These are phyloP conservation scores for Aspergillus funiculosus DNA, from an alignment of 495 filamentous ascomycete genomes.

Conservation along the genomic window DNA sequence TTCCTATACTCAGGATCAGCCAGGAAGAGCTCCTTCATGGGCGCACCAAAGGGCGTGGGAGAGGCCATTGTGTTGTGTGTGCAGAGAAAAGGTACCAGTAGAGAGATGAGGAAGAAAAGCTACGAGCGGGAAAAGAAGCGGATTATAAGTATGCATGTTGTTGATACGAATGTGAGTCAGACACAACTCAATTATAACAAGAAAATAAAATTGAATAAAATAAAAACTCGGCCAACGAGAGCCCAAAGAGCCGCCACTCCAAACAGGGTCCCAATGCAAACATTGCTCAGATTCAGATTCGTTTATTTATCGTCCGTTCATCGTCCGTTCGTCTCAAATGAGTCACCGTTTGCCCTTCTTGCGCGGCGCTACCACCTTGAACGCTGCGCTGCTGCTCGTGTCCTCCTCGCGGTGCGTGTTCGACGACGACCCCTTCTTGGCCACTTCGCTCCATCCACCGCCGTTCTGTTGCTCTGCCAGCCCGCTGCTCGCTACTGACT, in stretches of 20 bases:
- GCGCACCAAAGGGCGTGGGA: slow-evolving; percentile 47
- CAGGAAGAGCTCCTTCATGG: slow-evolving; percentile 64
- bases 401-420: slow-evolving; percentile 47
- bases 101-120: slow-evolving; percentile 1
- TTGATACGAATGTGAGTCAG: neutral
- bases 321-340: neutral
- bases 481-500: slow-evolving; percentile 41
- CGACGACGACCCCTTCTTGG: slow-evolving; percentile 69
- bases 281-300: neutral
- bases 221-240: too few species aligned
- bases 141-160: too few species aligned
- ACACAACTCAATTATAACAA: too few species aligned
- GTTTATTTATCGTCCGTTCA: neutral
- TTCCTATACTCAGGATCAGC: slow-evolving; percentile 63
- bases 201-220: too few species aligned
- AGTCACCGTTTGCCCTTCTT: slow-evolving; percentile 81
- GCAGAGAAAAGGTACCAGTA: neutral
- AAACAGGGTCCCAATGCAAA: too few species aligned
- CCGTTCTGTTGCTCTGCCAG: slow-evolving; percentile 41
- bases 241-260: too few species aligned
- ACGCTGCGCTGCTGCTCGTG: slow-evolving; percentile 54
- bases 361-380: slow-evolving; percentile 84
- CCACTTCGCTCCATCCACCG: slow-evolving; percentile 94
- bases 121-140: neutral
- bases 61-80: slow-evolving; percentile 7